These are phyloP conservation scores for Hebeloma cylindrosporum DNA, from an alignment of 768 basidiomycete genomes.

Conservation along the genomic window DNA sequence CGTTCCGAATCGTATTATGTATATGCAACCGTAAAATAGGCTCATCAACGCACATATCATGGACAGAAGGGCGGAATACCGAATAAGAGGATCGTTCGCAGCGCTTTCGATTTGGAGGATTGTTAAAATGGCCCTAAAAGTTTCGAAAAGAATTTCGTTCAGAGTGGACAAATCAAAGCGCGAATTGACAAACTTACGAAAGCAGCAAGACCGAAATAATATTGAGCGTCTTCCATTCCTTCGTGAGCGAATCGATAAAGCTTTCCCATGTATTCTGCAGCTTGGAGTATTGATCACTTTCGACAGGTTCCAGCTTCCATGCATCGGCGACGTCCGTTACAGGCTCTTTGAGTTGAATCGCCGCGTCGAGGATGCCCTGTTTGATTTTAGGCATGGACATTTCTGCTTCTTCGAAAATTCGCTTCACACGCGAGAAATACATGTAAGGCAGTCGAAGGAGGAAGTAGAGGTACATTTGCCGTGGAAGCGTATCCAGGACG, in stretches of 20 bases:
- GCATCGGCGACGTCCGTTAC: conserved; percentile 2
- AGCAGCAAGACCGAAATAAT: conserved; percentile 34
- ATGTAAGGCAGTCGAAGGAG: conserved; percentile 61
- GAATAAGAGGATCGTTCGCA: conserved; percentile 50
- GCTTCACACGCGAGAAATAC: conserved; percentile 65
- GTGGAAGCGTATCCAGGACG: conserved; percentile 27
- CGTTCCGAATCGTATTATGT: conserved; percentile 60
- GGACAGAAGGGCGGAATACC: conserved; percentile 57
- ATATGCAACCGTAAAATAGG: conserved; percentile 62
- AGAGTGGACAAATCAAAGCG: not conserved
- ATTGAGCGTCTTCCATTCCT: conserved; percentile 39
- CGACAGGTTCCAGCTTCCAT: conserved; percentile 4
- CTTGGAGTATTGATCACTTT: conserved; percentile 14
- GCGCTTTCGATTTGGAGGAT: conserved; percentile 40
- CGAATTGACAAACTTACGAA: conserved; percentile 21
- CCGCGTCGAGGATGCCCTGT: conserved; percentile 30
- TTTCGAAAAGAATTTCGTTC: not conserved
- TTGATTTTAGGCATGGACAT: conserved; percentile 57
- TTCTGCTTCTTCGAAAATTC: conserved; percentile 65
- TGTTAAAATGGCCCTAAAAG: conserved; percentile 32
- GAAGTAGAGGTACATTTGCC: conserved; percentile 32
- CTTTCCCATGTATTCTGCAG: conserved; percentile 29
- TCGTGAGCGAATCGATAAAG: conserved; percentile 30
- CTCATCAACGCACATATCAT: conserved; percentile 62
- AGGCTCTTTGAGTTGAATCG: conserved; percentile 7